Percentiles rank a stretch among this genome's conserved stretches.
Evolutionary conservation across 441 rosid species (phyloP).

Genomic region (Aquilaria agallochum): DNA sequence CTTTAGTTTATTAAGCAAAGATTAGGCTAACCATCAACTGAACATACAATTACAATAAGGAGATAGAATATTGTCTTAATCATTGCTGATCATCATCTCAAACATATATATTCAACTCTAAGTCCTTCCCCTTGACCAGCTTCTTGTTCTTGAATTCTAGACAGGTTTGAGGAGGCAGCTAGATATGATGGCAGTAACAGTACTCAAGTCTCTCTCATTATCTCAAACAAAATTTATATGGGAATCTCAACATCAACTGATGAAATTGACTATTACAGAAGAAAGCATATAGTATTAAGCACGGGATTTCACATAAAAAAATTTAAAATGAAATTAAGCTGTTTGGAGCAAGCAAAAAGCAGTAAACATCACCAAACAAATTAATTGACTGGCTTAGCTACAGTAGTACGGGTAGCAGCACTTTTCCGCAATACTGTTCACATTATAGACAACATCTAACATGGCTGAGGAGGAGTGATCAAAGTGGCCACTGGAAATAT

Average conservation of each 20-base stretch:
- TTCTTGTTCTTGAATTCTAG: background rate
- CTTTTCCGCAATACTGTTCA: conserved; percentile 17
- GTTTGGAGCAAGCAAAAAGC: conserved; percentile 4
- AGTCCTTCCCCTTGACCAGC: background rate
- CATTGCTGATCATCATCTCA: conserved; percentile 6
- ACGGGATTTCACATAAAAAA: background rate
- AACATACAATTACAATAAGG: no score
- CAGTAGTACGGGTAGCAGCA: conserved; percentile 11
- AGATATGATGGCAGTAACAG: background rate
- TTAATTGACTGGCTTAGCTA: conserved; percentile 5
- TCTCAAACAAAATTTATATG: no score
- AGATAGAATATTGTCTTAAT: conserved; percentile 17
- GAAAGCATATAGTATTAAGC: no score
- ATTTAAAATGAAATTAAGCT: conserved; percentile 16
- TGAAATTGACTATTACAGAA: no score
- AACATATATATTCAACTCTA: background rate
- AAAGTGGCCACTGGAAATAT: conserved; percentile 2
- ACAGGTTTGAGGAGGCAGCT: background rate
- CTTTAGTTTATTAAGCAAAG: no score
- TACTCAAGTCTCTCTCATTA: no score
- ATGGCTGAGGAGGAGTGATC: conserved; percentile 4
- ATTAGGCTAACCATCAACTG: no score
- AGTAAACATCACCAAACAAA: conserved; percentile 14
- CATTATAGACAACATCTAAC: background rate
- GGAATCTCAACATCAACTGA: no score